Evolutionary conservation across 768 basidiomycete genomes (phyloP).

Genomic region (Roridomyces roridus): DNA sequence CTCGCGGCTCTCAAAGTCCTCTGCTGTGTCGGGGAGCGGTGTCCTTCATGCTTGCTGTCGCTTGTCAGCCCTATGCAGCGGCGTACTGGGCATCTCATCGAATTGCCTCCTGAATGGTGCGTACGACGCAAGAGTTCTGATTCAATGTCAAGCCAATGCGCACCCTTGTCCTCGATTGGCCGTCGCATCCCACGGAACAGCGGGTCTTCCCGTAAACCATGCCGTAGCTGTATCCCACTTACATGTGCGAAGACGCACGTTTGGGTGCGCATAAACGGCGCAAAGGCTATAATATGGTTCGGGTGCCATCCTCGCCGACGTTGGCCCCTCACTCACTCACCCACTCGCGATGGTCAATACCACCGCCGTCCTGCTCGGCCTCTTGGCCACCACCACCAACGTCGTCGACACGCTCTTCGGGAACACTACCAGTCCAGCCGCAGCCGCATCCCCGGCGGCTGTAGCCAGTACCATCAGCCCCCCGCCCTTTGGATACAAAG

Average conservation of each 20-base stretch:
- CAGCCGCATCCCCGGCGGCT: background rate
- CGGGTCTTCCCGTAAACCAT: background rate
- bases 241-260: slow-evolving; percentile 22
- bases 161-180: too few species aligned
- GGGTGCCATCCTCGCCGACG: background rate
- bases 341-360: slow-evolving; percentile 25
- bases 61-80: too few species aligned
- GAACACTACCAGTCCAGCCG: background rate
- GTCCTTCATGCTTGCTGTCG: background rate
- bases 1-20: background rate
- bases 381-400: slow-evolving; percentile 22
- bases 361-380: slow-evolving; percentile 21
- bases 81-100: background rate
- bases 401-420: slow-evolving; percentile 11
- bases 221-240: slow-evolving; percentile 10
- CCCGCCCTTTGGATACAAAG: slow-evolving; percentile 26
- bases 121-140: too few species aligned
- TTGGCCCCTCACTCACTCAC: background rate
- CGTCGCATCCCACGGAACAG: background rate
- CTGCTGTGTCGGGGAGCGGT: background rate
- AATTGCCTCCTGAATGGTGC: too few species aligned
- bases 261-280: background rate
- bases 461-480: background rate
- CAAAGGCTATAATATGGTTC: background rate
- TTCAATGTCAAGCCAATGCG: too few species aligned